Base-by-base conservation (phyloP, 176 grass and related monocot species). In the Poa annua region DNA sequence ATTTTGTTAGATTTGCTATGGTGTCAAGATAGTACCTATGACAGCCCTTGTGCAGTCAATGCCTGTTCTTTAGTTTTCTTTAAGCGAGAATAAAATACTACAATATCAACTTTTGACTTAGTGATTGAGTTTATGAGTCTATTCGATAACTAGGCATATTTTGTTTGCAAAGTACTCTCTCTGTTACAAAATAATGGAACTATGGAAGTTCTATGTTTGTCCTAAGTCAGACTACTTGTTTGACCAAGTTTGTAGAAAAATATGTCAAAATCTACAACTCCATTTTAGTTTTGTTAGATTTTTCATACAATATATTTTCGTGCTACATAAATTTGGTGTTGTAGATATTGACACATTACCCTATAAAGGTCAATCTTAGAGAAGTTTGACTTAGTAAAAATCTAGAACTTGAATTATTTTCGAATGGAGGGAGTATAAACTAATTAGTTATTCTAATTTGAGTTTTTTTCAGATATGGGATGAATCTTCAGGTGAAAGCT, bases 401-500 rank as follows among this genome's bases (percentile, higher is more conserved):
- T 48, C 12, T 48, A 48, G 45, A 14, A 48, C 45, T 48, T 48
- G 4, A 48, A 48, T 48, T 45, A 48, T 48, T 48, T 48, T 48
- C 11, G 12, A 48, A 14, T 48, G 45, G 45, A 48, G 3, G 45
- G 45, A 48, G 12, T 48, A 48, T 48, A 80, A 55, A 61, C 81
- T 83, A 60, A 87, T 87, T 39, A 42, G 77, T n/a, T 55, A 79
- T 78, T 67, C 68, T 90, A 21, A 67, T 81, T 81, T 87, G 26
- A 19, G 7, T 38, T 39, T 24, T 29, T 82, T 75, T 44, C 88
- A 99, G 96, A 89, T 99, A 66, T 99, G 91, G 93, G 89, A 90
- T 15, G 96, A 99, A 86, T 96, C 93, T 80, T 74, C 77, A 6
- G 93, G 91, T 66, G 96, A 99, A 99, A 99, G 96, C 81, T 87